Conservation (phyloP, 768 basidiomycete genomes). For the Tricholoma terreum region DNA sequence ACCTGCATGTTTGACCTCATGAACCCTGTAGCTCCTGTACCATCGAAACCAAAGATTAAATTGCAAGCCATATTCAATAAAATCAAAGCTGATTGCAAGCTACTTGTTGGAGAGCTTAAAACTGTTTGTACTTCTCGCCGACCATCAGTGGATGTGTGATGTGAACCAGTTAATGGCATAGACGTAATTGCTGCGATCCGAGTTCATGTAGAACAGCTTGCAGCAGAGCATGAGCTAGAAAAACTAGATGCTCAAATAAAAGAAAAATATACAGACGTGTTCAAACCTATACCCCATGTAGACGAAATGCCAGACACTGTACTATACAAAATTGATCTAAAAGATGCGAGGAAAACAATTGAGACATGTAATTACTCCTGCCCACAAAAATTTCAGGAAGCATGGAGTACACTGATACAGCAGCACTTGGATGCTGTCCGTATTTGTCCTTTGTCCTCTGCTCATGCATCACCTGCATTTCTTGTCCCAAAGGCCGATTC, state of each 20-base stretch:
- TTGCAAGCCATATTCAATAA: neutral
- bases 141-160: neutral
- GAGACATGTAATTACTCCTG: neutral
- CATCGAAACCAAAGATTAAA: neutral
- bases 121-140: neutral
- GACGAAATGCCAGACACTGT: too few relatives aligned
- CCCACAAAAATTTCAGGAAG: neutral
- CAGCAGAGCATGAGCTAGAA: neutral
- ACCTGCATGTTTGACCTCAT: neutral
- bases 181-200: neutral
- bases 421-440: neutral
- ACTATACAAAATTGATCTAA: neutral
- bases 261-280: neutral
- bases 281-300: neutral
- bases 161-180: too few relatives aligned
- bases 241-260: neutral
- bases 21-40: neutral
- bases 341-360: neutral
- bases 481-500: neutral
- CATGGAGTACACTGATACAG: neutral
- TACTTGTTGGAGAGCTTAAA: neutral
- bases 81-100: neutral
- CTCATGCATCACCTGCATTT: neutral
- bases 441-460: neutral
- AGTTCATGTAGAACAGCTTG: neutral